Evolutionary conservation across 345 rosid species (phyloP).

Genomic region (Eucalyptus shirleyi): DNA sequence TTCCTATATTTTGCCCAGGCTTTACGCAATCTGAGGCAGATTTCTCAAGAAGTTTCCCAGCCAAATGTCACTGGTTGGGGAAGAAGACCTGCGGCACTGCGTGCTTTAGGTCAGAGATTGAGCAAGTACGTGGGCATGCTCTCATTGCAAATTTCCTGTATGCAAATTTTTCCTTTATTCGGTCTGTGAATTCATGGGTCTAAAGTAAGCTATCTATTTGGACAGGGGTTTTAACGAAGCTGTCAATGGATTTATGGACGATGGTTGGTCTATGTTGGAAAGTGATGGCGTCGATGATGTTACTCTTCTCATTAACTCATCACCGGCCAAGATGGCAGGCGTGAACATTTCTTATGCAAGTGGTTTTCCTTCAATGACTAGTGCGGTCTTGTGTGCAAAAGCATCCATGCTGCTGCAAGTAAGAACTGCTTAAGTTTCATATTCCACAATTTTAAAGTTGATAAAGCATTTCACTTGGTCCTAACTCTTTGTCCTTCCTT

Average conservation of each 20-base stretch:
- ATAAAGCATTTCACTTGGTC: not conserved
- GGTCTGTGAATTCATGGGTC: not conserved
- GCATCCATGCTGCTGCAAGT: constrained; percentile 98
- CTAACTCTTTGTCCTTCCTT: not conserved
- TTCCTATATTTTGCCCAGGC: constrained; percentile 34
- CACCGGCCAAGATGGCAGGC: constrained; percentile 83
- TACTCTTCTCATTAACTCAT: constrained; percentile 77
- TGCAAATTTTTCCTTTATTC: not conserved
- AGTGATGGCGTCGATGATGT: constrained; percentile 94
- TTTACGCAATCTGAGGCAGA: constrained; percentile 82
- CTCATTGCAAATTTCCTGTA: not conserved
- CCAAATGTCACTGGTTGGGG: constrained; percentile 82
- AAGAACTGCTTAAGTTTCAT: not conserved
- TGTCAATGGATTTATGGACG: constrained; percentile 84
- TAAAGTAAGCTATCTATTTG: not conserved
- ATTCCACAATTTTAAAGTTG: not conserved
- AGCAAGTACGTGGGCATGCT: constrained; percentile 38
- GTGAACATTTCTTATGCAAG: constrained; percentile 48
- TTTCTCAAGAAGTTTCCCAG: constrained; percentile 90
- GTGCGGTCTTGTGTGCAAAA: constrained; percentile 77
- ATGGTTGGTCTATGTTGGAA: constrained; percentile 94
- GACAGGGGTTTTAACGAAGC: constrained; percentile 96
- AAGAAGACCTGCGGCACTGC: constrained; percentile 88
- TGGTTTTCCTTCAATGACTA: constrained; percentile 69
- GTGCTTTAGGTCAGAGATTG: constrained; percentile 75